Base-by-base conservation (phyloP, 1,284 basidiomycete genomes). In the Taiwanofungus camphoratus region DNA sequence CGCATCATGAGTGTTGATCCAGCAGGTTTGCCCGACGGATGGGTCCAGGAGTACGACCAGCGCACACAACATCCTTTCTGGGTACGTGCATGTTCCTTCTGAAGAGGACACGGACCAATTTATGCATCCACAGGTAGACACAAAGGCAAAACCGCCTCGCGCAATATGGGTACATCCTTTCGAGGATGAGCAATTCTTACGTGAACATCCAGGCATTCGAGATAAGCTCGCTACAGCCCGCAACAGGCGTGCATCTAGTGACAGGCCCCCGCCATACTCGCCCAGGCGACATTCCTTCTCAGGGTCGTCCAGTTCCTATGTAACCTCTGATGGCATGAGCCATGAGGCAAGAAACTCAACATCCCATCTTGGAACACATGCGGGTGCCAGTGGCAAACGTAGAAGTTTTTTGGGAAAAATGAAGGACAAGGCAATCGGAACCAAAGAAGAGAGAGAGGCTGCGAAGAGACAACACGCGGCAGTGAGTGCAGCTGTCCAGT, bases 91-190 rank as follows among this genome's bases (percentile, higher is more conserved):
- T 13, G 16, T 33, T 29, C 45, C 39, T 13, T 32, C 5, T 27
- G 30, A 37, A 13, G 26, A 38, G 39, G 44, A 30, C 42, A 49
- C 40, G 9, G 7, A 33, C 7, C 7, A 9, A 33, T 37, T 30
- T 26, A 35, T 36, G 36, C 30, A 29, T 46, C 20, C 32, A 0
- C 42, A 75, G 81, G 77, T 85, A n/a, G 79, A 87, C 51, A 86
- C 81, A 0, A 68, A 62, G 39, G 72, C 75, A 3, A 66, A 61
- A 3, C 83, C 84, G n/a, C 76, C 81, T 5, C 73, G 83, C 3
- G 70, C 78, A 0, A 84, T 77, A 50, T 87, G 83, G 83, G 68
- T 71, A 3, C 81, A 87, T 54, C 83, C 84, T 1, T 77, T 76
- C 48, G 77, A 86, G 42, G 82, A 85, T 54, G 74, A 79, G 41